Percentiles rank a stretch among this genome's conserved stretches.
Conservation (phyloP, 2,329 filamentous ascomycete species). For the Talaromyces sp. region DNA sequence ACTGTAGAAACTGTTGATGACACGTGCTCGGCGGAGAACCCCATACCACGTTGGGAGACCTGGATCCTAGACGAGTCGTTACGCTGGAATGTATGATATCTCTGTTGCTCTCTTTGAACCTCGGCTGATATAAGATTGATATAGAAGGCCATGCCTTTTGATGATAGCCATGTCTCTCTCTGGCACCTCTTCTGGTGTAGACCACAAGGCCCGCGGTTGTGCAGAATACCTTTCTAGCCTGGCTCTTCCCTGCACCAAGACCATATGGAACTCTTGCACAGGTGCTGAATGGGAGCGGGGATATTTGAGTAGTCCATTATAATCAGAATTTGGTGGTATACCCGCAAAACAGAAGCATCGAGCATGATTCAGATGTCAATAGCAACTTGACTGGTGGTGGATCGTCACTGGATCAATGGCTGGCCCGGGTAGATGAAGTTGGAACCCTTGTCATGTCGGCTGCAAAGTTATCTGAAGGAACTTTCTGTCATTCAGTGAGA, state of each 20-base stretch:
- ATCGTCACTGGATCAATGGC: neutral
- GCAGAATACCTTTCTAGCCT: conserved; percentile 2
- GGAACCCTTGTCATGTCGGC: conserved; percentile 6
- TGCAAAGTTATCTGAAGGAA: neutral
- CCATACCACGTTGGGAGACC: neutral
- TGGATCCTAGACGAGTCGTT: conserved; percentile 11
- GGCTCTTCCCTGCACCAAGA: conserved; percentile 8
- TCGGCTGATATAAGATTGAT: neutral
- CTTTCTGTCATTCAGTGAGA: neutral
- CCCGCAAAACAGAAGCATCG: neutral
- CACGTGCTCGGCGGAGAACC: neutral
- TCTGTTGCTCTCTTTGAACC: neutral
- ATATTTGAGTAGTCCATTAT: conserved; percentile 3
- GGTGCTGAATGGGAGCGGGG: conserved; percentile 4
- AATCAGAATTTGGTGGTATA: neutral
- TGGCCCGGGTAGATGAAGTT: conserved; percentile 1
- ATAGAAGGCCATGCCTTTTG: neutral
- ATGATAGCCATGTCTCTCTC: conserved; percentile 10
- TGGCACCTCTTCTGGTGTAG: neutral
- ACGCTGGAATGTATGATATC: neutral
- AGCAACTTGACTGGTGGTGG: neutral
- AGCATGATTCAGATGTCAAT: neutral
- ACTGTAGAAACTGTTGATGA: too few relatives aligned
- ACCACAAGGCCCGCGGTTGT: neutral
- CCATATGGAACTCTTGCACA: conserved; percentile 9